phyloP scores from a whole-genome alignment of 345 rosid species.

The Melaleuca alternifolia region DNA sequence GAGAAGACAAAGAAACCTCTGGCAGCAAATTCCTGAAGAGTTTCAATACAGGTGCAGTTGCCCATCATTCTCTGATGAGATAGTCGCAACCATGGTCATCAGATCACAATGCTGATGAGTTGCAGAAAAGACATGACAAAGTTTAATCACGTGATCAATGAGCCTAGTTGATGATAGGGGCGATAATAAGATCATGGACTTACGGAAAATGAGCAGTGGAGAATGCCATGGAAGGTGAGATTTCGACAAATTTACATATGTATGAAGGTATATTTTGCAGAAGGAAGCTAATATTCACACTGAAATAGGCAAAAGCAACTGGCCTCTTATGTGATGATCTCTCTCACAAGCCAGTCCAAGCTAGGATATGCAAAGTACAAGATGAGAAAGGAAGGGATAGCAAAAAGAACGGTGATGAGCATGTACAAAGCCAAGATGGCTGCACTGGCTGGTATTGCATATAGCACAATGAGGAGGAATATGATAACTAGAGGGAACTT shows the following conservation, averaged over 20 bases:
- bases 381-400: slow-evolving; percentile 81
- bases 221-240: background rate
- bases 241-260: background rate
- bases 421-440: slow-evolving; percentile 72
- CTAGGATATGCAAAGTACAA: slow-evolving; percentile 82
- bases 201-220: background rate
- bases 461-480: slow-evolving; percentile 66
- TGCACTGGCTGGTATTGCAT: slow-evolving; percentile 85
- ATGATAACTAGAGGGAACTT: slow-evolving; percentile 86
- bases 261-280: background rate
- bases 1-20: background rate
- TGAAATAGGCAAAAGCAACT: background rate
- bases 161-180: background rate
- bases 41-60: background rate
- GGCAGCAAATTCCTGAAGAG: background rate
- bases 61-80: background rate
- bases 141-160: background rate
- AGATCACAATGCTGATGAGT: background rate
- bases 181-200: background rate
- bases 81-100: background rate
- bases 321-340: slow-evolving; percentile 50
- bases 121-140: background rate
- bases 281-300: background rate
- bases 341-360: slow-evolving; percentile 86
- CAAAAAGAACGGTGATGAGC: slow-evolving; percentile 63